Base-by-base conservation (phyloP, 345 rosid species). In the Microthlaspi erraticum region DNA sequence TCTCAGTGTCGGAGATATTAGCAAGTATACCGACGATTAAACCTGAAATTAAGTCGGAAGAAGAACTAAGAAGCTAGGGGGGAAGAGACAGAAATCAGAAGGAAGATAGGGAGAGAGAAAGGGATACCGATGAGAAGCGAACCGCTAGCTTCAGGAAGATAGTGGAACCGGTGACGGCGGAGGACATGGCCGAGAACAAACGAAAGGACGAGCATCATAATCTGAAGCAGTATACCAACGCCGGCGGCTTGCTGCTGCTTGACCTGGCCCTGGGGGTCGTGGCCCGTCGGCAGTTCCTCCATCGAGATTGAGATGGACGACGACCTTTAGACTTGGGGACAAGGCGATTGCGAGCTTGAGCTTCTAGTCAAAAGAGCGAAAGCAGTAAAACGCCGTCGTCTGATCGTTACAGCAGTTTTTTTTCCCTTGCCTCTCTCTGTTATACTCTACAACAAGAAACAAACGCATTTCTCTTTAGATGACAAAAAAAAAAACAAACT, bases 191-290 rank as follows among this genome's bases (percentile, higher is more conserved):
- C 97, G 31, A 94, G 89, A 51, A 94, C 95, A 79, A 94, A 94
- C 57, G 97, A 94, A 66, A 91, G 96, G 53, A 94, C 99, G 29
- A 94, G 99, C 96, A 91, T 94, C 99, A 94, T 91, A 72, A 94
- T 91, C 91, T 94, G 99, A 20, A 94, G 95, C 60, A 91, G 86
- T 53, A 94, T 94, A 13, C 99, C 99, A 2, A 94, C 94, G 48
- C 99, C 97, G 13, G 99, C 99, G 0, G 96, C 99, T 71, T 91
- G 96, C 81, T 93, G 98, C 74, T 89, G 95, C 75, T 88, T 89
- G 5, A 83, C 96, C 3, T 88, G 83, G 3, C 68, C 73, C 13
- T 70, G 80, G 13, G 72, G 82, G 43, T 67, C 79, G 60, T 59
- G 81, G 17, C 48, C 78, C 63, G 78, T 80, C 38, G 39, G 70